These are phyloP conservation scores for Selenicereus undatus DNA, from an alignment of 148 eudicot species.

Conservation along the genomic window DNA sequence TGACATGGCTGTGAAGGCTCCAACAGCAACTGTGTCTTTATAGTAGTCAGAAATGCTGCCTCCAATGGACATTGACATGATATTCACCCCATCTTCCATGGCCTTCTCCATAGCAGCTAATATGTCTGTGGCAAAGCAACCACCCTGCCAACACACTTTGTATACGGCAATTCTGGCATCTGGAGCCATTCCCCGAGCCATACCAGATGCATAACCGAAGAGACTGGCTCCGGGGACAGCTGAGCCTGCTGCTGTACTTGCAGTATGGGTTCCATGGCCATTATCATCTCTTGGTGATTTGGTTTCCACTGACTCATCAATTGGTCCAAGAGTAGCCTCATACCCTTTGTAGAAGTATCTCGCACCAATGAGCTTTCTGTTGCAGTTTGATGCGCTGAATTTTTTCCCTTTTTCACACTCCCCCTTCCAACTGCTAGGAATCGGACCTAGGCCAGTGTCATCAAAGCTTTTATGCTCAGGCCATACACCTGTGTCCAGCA, in stretches of 20 bases:
- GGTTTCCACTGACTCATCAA: conserved; percentile 54
- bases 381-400: conserved; percentile 54
- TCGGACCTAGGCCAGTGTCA: conserved; percentile 63
- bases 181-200: conserved; percentile 81
- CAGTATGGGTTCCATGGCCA: conserved; percentile 95
- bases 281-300: conserved; percentile 82
- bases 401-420: conserved; percentile 54
- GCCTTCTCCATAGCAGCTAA: conserved; percentile 83
- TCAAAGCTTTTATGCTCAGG: conserved; percentile 66
- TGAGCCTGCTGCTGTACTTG: too few relatives aligned
- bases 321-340: conserved; percentile 58
- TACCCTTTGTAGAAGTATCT: conserved; percentile 70
- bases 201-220: conserved; percentile 36
- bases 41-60: conserved; percentile 53
- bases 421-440: conserved; percentile 71
- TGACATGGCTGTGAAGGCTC: conserved; percentile 62
- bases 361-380: conserved; percentile 73
- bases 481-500: conserved; percentile 88
- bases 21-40: conserved; percentile 60
- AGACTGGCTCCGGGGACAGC: too few relatives aligned
- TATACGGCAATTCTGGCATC: conserved; percentile 68
- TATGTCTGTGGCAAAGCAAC: conserved; percentile 70
- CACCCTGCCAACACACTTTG: conserved; percentile 77
- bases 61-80: conserved; percentile 73
- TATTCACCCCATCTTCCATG: conserved; percentile 65